phyloP scores from a whole-genome alignment of 2,329 filamentous ascomycete genomes.

The Talaromyces marneffei region DNA sequence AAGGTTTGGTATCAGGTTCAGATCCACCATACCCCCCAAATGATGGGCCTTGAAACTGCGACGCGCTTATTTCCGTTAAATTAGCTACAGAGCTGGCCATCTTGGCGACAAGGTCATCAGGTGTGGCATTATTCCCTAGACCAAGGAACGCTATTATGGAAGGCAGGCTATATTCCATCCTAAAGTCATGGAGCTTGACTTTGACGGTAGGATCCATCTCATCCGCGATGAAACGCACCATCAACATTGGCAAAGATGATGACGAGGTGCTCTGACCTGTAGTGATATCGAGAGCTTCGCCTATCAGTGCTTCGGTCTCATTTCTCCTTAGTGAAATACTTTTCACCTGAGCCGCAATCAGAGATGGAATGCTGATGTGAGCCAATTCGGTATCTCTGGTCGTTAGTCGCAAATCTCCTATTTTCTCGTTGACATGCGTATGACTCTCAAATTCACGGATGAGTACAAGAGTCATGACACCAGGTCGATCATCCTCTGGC shows the following conservation, averaged over 20 bases:
- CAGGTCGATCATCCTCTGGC: constrained; percentile 89
- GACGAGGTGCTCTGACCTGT: constrained; percentile 17
- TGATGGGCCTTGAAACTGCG: constrained; percentile 11
- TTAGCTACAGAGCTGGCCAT: constrained; percentile 76
- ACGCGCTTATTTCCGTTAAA: constrained; percentile 54
- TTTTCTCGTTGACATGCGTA: constrained; percentile 59
- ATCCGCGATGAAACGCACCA: constrained; percentile 85
- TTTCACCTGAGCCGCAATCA: constrained; percentile 71
- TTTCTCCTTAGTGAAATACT: constrained; percentile 60
- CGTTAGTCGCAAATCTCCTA: constrained; percentile 60
- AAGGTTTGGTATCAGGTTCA: constrained; percentile 46
- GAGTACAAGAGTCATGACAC: constrained; percentile 67
- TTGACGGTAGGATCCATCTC: constrained; percentile 90
- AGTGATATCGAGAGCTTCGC: constrained; percentile 47
- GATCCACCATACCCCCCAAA: constrained; percentile 17
- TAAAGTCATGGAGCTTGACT: constrained; percentile 76
- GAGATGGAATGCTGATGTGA: constrained; percentile 76
- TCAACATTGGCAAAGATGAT: constrained; percentile 57
- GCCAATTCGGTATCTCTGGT: constrained; percentile 62
- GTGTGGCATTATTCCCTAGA: constrained; percentile 59
- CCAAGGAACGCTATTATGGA: constrained; percentile 75
- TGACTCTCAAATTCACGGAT: constrained; percentile 59
- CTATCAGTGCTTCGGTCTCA: constrained; percentile 64
- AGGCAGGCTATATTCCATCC: constrained; percentile 81
- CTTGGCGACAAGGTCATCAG: constrained; percentile 67